Evolutionary conservation across 495 filamentous ascomycete genomes (phyloP), one percentile per base, ranked within the genome.

Genomic region (Aspergillus coremiiformis): DNA sequence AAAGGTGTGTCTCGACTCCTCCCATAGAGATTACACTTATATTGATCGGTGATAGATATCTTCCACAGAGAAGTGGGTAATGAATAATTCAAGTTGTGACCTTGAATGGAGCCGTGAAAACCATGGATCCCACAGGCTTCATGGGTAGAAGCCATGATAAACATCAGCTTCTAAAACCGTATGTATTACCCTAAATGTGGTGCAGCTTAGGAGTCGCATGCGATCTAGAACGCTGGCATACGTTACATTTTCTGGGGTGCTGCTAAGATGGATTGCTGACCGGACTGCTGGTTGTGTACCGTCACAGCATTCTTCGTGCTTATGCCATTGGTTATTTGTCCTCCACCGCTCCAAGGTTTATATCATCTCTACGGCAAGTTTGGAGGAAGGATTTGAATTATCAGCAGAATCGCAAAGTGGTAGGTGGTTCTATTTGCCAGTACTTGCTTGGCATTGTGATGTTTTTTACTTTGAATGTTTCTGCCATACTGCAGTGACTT

Each of bases 311-410:
- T 50, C 63, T 88, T 43, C 82, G 82, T 47, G 89, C 88, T 44
- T 94, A 89, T 66, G 68, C 80, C 8, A 65, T 94, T 51, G 88
- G 85, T 26, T 90, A 89, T 72, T 71, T 84, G 23, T 88, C 84
- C 30, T 79, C 79, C 44, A 78, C 88, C 26, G 78, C 78, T 26
- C 87, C 88, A 9, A 79, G 82, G 58, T 57, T 88, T 15, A 63
- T 87, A 52, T 76, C 77, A 27, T 76, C 82, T 56, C 59, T 82
- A 35, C 70, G 75, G 37, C 65, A 67, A 21, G 60, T 78, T 46
- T 67, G 72, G 54, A 71, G 66, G 44, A 79, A 70, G 54, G 67
- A 73, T 56, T 72, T 65, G 49, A 62, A 61, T 27, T 52, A 57
- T n/a, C 66, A 62, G 55, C 67, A 73, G 57, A 68, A 67, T 52